phyloP scores from a whole-genome alignment of 306 rosid genomes.

The Glycine soja region DNA sequence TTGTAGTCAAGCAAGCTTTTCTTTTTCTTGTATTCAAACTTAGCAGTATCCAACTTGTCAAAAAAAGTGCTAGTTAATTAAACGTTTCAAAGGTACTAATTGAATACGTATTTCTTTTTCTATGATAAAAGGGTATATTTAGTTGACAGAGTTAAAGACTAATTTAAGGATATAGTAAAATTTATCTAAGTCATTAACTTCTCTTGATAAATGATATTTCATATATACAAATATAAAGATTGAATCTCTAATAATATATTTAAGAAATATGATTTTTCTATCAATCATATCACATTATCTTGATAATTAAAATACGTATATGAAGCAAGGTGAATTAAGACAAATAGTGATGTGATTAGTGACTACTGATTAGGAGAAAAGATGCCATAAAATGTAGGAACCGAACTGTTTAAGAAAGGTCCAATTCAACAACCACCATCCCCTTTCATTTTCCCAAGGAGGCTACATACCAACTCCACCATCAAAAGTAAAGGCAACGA shows the following conservation, averaged over 20 bases:
- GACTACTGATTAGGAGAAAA: background rate
- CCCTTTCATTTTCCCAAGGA: constrained; percentile 66
- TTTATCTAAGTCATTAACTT: no score
- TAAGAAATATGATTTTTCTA: no score
- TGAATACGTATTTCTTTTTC: background rate
- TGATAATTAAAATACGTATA: no score
- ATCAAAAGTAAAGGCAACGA: constrained; percentile 82
- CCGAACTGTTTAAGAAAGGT: constrained; percentile 42
- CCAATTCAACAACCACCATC: constrained; percentile 66
- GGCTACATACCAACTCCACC: constrained; percentile 75
- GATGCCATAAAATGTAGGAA: background rate
- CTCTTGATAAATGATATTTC: no score
- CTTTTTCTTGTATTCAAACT: background rate
- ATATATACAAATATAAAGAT: no score
- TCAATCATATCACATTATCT: no score
- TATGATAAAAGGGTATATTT: background rate
- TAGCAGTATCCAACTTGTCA: background rate
- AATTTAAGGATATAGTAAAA: background rate
- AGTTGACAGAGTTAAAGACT: background rate
- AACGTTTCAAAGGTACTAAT: background rate
- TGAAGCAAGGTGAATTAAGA: constrained; percentile 3
- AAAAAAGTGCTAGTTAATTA: constrained; percentile 22
- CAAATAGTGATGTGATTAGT: background rate
- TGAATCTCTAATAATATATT: no score
- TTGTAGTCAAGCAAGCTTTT: no score